Percentiles rank a stretch among this genome's conserved stretches.
phyloP scores from a whole-genome alignment of 1,139 yeast genomes.

The Hyphopichia burtonii region DNA sequence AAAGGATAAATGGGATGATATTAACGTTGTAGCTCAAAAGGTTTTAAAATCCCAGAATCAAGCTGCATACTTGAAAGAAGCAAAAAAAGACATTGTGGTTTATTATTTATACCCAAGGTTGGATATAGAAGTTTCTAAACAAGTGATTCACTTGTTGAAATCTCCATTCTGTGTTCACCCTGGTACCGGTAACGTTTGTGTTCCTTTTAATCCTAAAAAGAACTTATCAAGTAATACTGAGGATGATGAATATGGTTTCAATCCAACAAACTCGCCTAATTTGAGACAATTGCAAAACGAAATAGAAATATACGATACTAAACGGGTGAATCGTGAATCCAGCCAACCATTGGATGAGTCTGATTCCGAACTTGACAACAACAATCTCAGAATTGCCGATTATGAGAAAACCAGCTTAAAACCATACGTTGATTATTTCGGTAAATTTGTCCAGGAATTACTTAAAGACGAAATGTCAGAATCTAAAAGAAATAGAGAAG shows the following conservation, averaged over 20 bases:
- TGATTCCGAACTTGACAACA: constrained; percentile 22
- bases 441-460: constrained; percentile 57
- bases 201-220: constrained; percentile 71
- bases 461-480: constrained; percentile 54
- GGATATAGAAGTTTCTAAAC: constrained; percentile 90
- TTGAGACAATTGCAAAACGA: constrained; percentile 60
- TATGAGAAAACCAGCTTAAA: constrained; percentile 70
- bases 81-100: constrained; percentile 81
- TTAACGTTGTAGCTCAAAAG: constrained; percentile 56
- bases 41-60: constrained; percentile 42
- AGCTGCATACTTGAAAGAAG: constrained; percentile 54
- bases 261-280: constrained; percentile 81
- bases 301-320: constrained; percentile 44
- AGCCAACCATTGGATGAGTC: constrained; percentile 24
- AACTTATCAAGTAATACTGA: constrained; percentile 33
- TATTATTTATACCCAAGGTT: constrained; percentile 85
- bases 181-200: constrained; percentile 95
- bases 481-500: constrained; percentile 47
- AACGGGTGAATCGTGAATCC: constrained; percentile 24
- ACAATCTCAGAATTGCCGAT: constrained; percentile 30
- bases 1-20: constrained; percentile 76
- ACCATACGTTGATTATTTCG: constrained; percentile 73
- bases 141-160: constrained; percentile 85
- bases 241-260: constrained; percentile 55
- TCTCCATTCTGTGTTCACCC: constrained; percentile 99